Percentiles rank a stretch among this genome's conserved stretches.
Evolutionary conservation across 768 basidiomycete species (phyloP).

Genomic region (Auriculariales sp.): DNA sequence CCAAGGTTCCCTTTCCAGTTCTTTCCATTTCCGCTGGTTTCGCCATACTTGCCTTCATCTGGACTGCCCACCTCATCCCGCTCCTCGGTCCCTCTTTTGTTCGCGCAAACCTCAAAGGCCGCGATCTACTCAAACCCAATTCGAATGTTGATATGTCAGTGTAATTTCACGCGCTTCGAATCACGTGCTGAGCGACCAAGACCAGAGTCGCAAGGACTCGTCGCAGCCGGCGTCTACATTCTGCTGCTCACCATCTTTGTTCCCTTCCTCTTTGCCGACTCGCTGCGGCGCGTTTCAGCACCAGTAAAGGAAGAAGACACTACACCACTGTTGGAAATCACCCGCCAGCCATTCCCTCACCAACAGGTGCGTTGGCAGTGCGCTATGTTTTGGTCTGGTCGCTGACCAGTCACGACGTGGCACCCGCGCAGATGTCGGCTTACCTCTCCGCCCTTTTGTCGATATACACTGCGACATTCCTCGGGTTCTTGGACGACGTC

Average conservation of each 20-base stretch:
- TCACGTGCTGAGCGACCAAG: constrained; percentile 23
- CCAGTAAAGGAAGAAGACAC: constrained; percentile 23
- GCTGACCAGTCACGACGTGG: background rate
- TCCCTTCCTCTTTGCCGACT: constrained; percentile 81
- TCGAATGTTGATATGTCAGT: constrained; percentile 48
- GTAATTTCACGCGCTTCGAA: background rate
- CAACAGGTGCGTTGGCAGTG: constrained; percentile 28
- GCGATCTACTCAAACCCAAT: constrained; percentile 76
- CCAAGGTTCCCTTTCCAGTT: constrained; percentile 53
- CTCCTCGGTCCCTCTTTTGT: constrained; percentile 68
- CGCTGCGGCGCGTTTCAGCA: constrained; percentile 21
- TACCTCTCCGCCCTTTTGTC: constrained; percentile 91
- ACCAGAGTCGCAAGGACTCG: constrained; percentile 87
- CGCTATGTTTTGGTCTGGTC: background rate
- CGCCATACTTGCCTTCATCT: constrained; percentile 67
- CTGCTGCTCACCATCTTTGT: constrained; percentile 81
- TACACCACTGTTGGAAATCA: constrained; percentile 27
- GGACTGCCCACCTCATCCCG: constrained; percentile 69
- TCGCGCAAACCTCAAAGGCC: constrained; percentile 68
- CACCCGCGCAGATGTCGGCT: constrained; percentile 50
- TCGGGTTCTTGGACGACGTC: constrained; percentile 93
- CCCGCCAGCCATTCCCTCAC: constrained; percentile 59
- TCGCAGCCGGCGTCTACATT: constrained; percentile 82
- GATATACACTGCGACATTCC: constrained; percentile 78
- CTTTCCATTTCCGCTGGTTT: constrained; percentile 73